Conservation (phyloP, 2,329 filamentous ascomycete species). For the Colletotrichum sidae region DNA sequence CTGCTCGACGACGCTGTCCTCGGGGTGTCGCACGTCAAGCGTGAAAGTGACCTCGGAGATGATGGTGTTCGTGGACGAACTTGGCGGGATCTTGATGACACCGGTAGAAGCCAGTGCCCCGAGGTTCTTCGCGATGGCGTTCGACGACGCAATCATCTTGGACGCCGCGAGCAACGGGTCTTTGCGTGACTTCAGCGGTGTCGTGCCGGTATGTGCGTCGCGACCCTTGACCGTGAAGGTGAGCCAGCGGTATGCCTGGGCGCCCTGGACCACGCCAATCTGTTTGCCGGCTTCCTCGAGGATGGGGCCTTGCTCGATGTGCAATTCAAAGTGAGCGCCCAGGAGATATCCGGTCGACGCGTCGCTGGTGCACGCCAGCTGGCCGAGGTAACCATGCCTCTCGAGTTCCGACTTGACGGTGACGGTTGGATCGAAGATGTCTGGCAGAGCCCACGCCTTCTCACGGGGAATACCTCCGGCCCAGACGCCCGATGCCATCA, state of each 20-base stretch:
- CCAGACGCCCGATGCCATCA: slow-evolving; percentile 83
- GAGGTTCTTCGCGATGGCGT: slow-evolving; percentile 70
- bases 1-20: slow-evolving; percentile 30
- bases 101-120: slow-evolving; percentile 76
- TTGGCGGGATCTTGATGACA: slow-evolving; percentile 59
- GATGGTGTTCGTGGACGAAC: slow-evolving; percentile 39
- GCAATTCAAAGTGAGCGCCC: slow-evolving; percentile 83
- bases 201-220: slow-evolving; percentile 82
- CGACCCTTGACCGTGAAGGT: slow-evolving; percentile 73
- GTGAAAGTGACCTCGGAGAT: slow-evolving; percentile 36
- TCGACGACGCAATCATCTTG: slow-evolving; percentile 74
- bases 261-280: slow-evolving; percentile 77
- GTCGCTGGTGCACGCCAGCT: slow-evolving; percentile 41
- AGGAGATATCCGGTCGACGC: slow-evolving; percentile 57
- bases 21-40: slow-evolving; percentile 38
- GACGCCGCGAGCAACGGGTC: slow-evolving; percentile 77
- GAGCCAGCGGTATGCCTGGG: slow-evolving; percentile 82
- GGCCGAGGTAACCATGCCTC: slow-evolving; percentile 77
- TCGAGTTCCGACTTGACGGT: slow-evolving; percentile 64
- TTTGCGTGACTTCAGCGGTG: slow-evolving; percentile 72
- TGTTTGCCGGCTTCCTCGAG: slow-evolving; percentile 73
- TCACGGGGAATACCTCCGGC: slow-evolving; percentile 73
- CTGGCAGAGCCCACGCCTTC: slow-evolving; percentile 60
- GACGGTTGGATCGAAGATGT: slow-evolving; percentile 59
- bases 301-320: slow-evolving; percentile 86